A percentile compares a stretch with the other conserved stretches of the same genome.
Evolutionary conservation across 2,329 filamentous ascomycete genomes (phyloP).

Genomic region (Paraphoma sp.): DNA sequence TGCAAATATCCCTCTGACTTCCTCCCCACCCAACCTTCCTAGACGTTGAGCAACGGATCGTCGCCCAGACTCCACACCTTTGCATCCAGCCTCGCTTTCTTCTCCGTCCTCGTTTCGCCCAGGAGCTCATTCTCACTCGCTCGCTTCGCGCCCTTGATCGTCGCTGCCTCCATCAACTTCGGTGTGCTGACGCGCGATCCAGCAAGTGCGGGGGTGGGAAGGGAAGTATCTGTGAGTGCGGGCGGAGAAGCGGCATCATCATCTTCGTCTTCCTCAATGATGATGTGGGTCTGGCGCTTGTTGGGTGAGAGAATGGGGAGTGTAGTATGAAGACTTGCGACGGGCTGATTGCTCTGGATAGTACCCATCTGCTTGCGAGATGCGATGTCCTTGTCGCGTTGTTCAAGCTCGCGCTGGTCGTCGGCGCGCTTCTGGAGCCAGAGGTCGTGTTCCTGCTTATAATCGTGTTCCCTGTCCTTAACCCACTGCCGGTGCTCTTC

Average conservation of each 20-base stretch:
- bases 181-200: constrained; percentile 34
- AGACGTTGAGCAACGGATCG: neutral
- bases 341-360: neutral
- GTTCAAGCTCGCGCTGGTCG: constrained; percentile 19
- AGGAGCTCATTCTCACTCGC: constrained; percentile 6
- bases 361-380: neutral
- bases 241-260: constrained; percentile 27
- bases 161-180: constrained; percentile 5
- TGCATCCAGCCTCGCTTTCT: constrained; percentile 19
- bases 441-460: constrained; percentile 28
- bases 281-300: neutral
- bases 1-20: neutral
- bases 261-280: constrained; percentile 17
- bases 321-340: neutral
- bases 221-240: constrained; percentile 33
- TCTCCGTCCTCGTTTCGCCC: constrained; percentile 12
- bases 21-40: neutral
- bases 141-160: constrained; percentile 5
- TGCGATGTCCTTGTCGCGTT: constrained; percentile 7
- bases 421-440: constrained; percentile 28
- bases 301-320: neutral
- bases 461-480: constrained; percentile 24
- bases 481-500: constrained; percentile 33
- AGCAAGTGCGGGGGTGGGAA: constrained; percentile 27
- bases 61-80: constrained; percentile 6